phyloP scores from a whole-genome alignment of 2,329 filamentous ascomycete species.

The Hansfordia pulvinata region DNA sequence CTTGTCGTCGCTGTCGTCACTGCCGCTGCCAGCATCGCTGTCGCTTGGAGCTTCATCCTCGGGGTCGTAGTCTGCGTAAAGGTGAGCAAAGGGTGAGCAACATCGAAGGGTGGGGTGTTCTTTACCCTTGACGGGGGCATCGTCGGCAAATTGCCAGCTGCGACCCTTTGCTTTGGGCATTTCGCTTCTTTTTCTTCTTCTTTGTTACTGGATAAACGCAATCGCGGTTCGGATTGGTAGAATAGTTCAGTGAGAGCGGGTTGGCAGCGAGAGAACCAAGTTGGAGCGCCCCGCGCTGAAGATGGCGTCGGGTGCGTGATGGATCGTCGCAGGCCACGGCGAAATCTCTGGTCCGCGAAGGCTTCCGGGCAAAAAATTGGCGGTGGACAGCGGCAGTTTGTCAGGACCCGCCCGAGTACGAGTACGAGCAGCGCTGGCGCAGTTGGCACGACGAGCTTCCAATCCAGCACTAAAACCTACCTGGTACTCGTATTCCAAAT shows the following conservation, averaged over 20 bases:
- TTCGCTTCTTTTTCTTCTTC: too few species aligned
- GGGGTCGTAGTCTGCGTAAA: conserved; percentile 59
- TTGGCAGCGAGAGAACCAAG: not conserved
- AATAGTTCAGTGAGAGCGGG: not conserved
- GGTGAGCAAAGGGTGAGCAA: conserved; percentile 1
- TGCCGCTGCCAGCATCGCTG: conserved; percentile 36
- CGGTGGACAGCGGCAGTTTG: conserved; percentile 32
- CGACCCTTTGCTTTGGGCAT: conserved; percentile 40
- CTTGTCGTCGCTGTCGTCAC: conserved; percentile 43
- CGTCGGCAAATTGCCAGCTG: conserved; percentile 48
- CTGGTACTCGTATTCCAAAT: too few species aligned
- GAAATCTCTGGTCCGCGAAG: conserved; percentile 1
- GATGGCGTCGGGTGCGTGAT: not conserved
- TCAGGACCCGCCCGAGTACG: too few species aligned
- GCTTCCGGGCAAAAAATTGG: conserved; percentile 36
- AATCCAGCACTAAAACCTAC: too few species aligned
- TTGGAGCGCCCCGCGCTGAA: not conserved
- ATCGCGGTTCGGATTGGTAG: too few species aligned
- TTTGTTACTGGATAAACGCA: too few species aligned
- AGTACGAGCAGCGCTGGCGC: too few species aligned
- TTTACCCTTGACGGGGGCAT: conserved; percentile 47
- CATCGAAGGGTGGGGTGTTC: conserved; percentile 1
- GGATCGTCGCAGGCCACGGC: not conserved
- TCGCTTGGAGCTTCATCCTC: conserved; percentile 52
- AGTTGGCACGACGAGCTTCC: too few species aligned